phyloP scores from a whole-genome alignment of 2,329 filamentous ascomycete genomes.

The Calycina herbarum region DNA sequence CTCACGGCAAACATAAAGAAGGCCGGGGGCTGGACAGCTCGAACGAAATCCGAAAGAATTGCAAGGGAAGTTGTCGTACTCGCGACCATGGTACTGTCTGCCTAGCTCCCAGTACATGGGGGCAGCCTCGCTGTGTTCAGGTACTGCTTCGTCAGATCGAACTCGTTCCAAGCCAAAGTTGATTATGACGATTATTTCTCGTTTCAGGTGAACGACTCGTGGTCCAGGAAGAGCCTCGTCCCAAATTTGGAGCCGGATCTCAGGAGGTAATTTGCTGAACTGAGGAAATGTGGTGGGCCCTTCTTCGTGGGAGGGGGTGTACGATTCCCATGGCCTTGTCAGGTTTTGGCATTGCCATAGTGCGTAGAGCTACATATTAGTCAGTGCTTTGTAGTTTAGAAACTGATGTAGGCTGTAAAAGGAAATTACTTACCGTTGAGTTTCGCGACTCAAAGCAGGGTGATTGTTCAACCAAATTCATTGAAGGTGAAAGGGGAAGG shows the following conservation, averaged over 20 bases:
- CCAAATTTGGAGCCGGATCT: not conserved
- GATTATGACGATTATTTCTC: not conserved
- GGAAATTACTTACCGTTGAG: no score
- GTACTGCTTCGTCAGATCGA: no score
- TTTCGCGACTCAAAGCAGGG: no score
- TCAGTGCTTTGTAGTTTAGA: not conserved
- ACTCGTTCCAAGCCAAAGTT: no score
- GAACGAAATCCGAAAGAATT: not conserved
- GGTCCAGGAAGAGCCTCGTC: not conserved
- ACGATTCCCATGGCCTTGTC: not conserved
- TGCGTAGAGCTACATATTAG: not conserved
- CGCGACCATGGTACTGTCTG: no score
- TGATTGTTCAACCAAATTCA: no score
- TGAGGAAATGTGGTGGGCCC: not conserved
- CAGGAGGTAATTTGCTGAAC: not conserved
- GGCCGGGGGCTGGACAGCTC: not conserved
- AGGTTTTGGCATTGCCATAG: not conserved
- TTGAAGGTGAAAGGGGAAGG: no score
- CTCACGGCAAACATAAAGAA: not conserved
- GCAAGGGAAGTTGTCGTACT: no score
- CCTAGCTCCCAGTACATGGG: no score
- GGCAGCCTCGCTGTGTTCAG: no score
- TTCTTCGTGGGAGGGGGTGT: not conserved
- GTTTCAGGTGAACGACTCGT: not conserved
- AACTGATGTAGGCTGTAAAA: no score